Evolutionary conservation across 225 moss, liverwort and hornwort genomes (phyloP), one percentile per base, ranked within the genome.

Genomic region (Pseudoscleropodium purum): DNA sequence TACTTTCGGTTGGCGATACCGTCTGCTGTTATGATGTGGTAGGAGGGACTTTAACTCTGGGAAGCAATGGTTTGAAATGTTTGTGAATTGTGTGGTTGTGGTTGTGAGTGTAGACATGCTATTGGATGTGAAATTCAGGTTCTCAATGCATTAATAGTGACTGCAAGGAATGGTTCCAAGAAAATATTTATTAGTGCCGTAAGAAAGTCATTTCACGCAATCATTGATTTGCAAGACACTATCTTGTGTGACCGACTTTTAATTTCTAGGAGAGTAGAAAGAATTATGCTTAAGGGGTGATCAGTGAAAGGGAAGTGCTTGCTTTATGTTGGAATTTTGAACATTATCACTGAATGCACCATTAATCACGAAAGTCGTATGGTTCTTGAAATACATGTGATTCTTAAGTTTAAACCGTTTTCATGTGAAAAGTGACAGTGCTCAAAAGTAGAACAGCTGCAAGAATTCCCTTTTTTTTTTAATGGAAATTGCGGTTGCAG

Each of bases 11-110:
- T 95, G 47, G 94, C 95, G 16, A 31, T 95, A 27, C 94, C 95
- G 27, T 94, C 95, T 31, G 94, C 93, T 9, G 78, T 88, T 13
- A 95, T 95, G 95, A 81, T 91, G 79, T 92, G 95, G 95, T 95
- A 89, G 7, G 84, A 16, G 4, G 9, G 29, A 47, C 61, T 29
- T 56, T 1, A 24, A 47, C 29, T 37, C 41, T 87, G 20, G 39
- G 10, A 52, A 78, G 20, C 11, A n/a, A 39, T 11, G 39, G 21
- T 26, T 41, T 45, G 33, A 61, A 41, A 43, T 45, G 74, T 7
- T 74, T 85, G 61, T 45, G 45, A 45, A 74, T 45, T 43, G 23
- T 31, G 30, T 11, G 54, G 15, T 23, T 21, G 34, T 41, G 24
- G 16, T 62, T 27, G 63, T 49, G 54, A 15, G 7, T 23, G 64